Evolutionary conservation across 768 basidiomycete genomes (phyloP), one percentile per base, ranked within the genome.

Genomic region (Pisolithus tinctorius): DNA sequence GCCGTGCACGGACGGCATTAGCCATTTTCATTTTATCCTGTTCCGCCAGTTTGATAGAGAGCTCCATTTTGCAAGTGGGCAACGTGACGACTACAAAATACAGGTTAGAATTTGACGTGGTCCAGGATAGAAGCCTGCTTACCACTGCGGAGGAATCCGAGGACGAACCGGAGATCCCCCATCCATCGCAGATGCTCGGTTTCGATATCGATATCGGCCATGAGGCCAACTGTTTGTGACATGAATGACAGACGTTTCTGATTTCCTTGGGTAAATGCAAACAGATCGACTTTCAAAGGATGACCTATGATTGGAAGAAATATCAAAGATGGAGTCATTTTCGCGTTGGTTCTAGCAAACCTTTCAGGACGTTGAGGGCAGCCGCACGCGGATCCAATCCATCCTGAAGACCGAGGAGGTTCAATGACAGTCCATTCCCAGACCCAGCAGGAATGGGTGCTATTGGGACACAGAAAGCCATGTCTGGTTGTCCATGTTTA

Each of bases 121-220:
- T 31, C 25, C 4, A 0, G 4, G 4, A 16, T 14, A 13, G 1
- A 13, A 8, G 16, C 30, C 20, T 6, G 63, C 81, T 55, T 61
- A 88, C 88, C 59, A 65, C 84, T 88, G 46, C 80, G 74, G 3
- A 93, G 61, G 61, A 81, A 80, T 8, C 92, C 92, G 52, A 79
- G 70, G 29, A 84, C 63, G 65, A 94, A 94, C 8, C 92, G 83
- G 11, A 76, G 71, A 60, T 85, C 86, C 9, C 92, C 92, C 83
- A 94, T 84, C 84, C 87, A 93, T 8, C 90, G 79, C 39, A 93
- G 67, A 58, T 88, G 71, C 53, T 93, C 91, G 1, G 92, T 94
- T 50, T 86, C 86, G 42, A 88, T 68, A 67, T 93, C 91, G 38
- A 91, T 53, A 55, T 93, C 89, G 3, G 92, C 89, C 81, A 92